Conservation (phyloP, 495 filamentous ascomycete species). For the Trichoderma gamsii region DNA sequence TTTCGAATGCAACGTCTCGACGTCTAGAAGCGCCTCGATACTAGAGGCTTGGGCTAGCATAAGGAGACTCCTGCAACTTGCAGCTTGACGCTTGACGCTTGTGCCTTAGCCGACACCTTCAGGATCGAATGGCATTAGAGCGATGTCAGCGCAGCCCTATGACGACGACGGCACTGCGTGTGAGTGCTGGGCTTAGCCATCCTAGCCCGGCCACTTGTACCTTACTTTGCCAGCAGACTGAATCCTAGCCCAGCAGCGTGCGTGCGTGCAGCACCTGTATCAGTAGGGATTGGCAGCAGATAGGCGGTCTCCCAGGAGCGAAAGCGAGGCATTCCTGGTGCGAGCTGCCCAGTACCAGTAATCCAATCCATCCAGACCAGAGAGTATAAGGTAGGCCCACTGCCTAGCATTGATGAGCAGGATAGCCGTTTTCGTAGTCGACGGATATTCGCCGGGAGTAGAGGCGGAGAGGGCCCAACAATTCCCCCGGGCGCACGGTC, state of each 20-base stretch:
- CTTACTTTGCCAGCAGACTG: not conserved
- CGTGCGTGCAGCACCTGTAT: no score
- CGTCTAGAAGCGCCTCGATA: not conserved
- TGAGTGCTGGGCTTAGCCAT: not conserved
- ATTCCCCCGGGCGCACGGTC: slow-evolving; percentile 6
- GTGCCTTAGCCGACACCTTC: not conserved
- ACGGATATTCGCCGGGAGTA: not conserved
- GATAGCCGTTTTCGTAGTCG: not conserved
- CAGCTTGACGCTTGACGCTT: not conserved
- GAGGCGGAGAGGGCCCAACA: slow-evolving; percentile 11
- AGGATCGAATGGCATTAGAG: slow-evolving; percentile 2
- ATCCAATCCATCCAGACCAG: no score
- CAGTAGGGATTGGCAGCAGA: no score
- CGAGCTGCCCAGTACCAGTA: no score
- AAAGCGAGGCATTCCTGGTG: no score
- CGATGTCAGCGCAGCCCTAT: slow-evolving; percentile 10
- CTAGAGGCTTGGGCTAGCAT: not conserved
- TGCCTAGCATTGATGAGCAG: not conserved
- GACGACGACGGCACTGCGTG: slow-evolving; percentile 3
- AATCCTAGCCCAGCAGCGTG: not conserved
- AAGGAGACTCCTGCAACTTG: not conserved
- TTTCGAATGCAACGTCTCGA: slow-evolving; percentile 14
- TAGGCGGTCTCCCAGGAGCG: no score
- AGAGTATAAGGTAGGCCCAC: no score
- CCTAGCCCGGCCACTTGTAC: slow-evolving; percentile 7